Percentiles rank a stretch among this genome's conserved stretches.
phyloP scores from a whole-genome alignment of 495 filamentous ascomycete species.

The Aspergillus steynii region DNA sequence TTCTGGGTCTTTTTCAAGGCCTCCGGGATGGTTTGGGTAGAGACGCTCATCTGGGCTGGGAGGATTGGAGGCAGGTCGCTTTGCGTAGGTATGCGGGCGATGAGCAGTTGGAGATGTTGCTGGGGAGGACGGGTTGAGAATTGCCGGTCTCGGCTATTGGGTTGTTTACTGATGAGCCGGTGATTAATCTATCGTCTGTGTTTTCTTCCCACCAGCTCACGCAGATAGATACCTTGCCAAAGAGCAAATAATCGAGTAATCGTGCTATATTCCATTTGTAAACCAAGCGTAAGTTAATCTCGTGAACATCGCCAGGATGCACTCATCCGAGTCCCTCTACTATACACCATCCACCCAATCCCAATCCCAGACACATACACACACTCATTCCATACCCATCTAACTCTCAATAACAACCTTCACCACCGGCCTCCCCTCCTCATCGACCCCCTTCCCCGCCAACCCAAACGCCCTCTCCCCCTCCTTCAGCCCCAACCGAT shows the following conservation, averaged over 20 bases:
- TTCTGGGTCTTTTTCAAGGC: conserved; percentile 40
- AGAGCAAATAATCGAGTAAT: too few relatives aligned
- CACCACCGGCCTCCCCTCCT: conserved; percentile 72
- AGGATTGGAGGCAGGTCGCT: conserved; percentile 33
- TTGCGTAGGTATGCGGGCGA: conserved; percentile 31
- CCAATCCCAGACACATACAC: too few relatives aligned
- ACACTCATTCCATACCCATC: background rate
- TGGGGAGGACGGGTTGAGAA: background rate
- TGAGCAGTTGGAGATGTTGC: conserved; percentile 20
- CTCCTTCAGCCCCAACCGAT: conserved; percentile 68
- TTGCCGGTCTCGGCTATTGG: background rate
- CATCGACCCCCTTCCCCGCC: conserved; percentile 78
- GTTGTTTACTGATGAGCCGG: too few relatives aligned
- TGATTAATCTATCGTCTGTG: too few relatives aligned
- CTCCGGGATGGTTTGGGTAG: conserved; percentile 30
- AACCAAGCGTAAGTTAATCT: background rate
- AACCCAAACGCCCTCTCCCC: conserved; percentile 72
- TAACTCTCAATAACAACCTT: conserved; percentile 75
- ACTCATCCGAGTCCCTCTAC: background rate
- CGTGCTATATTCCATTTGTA: too few relatives aligned
- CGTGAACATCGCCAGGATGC: background rate
- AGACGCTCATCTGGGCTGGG: conserved; percentile 31
- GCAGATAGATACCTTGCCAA: too few relatives aligned
- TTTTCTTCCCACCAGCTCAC: too few relatives aligned
- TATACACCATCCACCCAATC: background rate